Conservation (phyloP, 768 basidiomycete species). For the Hericium erinaceus region DNA sequence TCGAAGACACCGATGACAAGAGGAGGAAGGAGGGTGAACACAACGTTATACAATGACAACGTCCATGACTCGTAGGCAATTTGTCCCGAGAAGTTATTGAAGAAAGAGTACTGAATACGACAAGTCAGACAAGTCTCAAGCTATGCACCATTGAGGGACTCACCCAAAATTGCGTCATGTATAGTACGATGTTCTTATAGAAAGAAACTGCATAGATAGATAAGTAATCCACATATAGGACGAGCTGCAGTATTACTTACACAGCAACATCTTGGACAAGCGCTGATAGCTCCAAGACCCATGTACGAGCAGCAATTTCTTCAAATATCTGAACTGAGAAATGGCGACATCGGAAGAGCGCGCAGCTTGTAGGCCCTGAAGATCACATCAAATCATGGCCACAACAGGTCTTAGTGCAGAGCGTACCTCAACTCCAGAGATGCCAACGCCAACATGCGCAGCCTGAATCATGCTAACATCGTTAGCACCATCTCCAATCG, state of each 20-base stretch:
- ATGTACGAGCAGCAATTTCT: constrained; percentile 92
- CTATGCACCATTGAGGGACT: constrained; percentile 13
- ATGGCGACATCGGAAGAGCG: constrained; percentile 96
- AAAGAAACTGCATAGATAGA: constrained; percentile 63
- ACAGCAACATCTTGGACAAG: constrained; percentile 90
- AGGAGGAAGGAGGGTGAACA: constrained; percentile 93
- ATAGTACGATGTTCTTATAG: constrained; percentile 97
- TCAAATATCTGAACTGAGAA: constrained; percentile 92
- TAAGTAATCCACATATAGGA: constrained; percentile 4
- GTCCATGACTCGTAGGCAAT: constrained; percentile 99
- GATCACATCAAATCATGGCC: neutral
- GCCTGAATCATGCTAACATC: constrained; percentile 99
- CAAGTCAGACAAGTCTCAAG: neutral
- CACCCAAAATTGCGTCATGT: constrained; percentile 99
- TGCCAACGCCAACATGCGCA: constrained; percentile 95
- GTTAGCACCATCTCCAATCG: constrained; percentile 96
- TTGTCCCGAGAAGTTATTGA: constrained; percentile 99
- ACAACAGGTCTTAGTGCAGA: neutral
- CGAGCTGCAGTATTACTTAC: constrained; percentile 36
- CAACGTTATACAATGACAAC: constrained; percentile 89
- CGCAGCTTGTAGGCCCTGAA: constrained; percentile 92
- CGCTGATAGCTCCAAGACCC: constrained; percentile 98
- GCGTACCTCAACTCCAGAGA: constrained; percentile 89
- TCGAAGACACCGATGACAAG: constrained; percentile 97
- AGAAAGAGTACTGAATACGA: constrained; percentile 77